Percentiles rank a stretch among this genome's conserved stretches.
These are phyloP conservation scores for Jatropha podagrica DNA, from an alignment of 441 rosid species.

Conservation along the genomic window DNA sequence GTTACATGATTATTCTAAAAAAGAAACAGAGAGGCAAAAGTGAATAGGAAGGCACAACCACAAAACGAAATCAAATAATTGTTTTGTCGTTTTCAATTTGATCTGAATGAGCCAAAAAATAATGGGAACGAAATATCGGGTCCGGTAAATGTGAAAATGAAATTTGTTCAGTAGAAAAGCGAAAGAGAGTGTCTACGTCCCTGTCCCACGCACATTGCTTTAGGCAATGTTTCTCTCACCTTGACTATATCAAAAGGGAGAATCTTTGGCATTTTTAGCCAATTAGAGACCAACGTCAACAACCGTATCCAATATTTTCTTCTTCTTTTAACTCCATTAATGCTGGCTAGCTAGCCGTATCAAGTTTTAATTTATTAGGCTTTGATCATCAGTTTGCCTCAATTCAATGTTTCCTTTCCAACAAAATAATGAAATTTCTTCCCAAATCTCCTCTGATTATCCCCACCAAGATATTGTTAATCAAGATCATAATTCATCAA, in stretches of 20 bases:
- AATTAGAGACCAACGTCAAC: constrained; percentile 1
- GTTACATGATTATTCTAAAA: no score
- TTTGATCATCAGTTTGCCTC: not conserved
- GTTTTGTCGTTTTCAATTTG: no score
- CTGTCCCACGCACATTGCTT: not conserved
- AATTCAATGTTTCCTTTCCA: constrained; percentile 34
- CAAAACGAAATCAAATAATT: no score
- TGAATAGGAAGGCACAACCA: no score
- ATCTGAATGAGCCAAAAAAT: no score
- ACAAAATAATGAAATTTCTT: constrained; percentile 19
- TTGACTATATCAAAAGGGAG: constrained; percentile 9
- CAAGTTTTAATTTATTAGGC: not conserved
- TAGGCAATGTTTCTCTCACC: constrained; percentile 8
- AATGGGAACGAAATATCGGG: no score
- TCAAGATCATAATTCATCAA: constrained; percentile 19
- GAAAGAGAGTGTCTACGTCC: not conserved
- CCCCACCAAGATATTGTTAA: constrained; percentile 29
- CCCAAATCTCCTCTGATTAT: constrained; percentile 15
- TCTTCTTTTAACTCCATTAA: no score
- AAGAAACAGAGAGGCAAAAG: no score
- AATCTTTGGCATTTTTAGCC: constrained; percentile 9
- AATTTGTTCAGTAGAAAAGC: constrained; percentile 13
- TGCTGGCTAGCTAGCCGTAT: no score
- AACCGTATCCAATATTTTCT: constrained; percentile 13
- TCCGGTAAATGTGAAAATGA: constrained; percentile 2